Conservation (phyloP, 495 filamentous ascomycete species). For the Viridothelium virens region DNA sequence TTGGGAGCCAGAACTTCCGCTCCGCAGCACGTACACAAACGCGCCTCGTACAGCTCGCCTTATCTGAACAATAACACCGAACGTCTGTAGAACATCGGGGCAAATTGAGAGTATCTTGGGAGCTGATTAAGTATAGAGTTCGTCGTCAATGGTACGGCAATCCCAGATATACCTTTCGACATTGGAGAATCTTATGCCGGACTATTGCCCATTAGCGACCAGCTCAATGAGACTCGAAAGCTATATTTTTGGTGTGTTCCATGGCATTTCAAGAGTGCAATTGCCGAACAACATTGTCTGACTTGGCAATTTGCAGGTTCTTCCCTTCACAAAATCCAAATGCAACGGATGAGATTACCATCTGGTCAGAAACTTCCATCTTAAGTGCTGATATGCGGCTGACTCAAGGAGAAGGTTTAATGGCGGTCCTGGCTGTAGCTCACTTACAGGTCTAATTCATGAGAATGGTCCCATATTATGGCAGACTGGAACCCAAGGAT, state of each 20-base stretch:
- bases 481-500: conserved; percentile 58
- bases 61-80: conserved; percentile 9
- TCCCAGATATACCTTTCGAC: conserved; percentile 68
- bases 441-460: conserved; percentile 60
- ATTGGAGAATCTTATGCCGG: conserved; percentile 72
- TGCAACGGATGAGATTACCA: conserved; percentile 57
- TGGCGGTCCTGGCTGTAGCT: conserved; percentile 54
- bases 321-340: conserved; percentile 53
- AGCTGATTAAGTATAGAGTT: conserved; percentile 39
- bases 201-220: conserved; percentile 54
- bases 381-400: not conserved
- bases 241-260: conserved; percentile 57
- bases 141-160: conserved; percentile 55
- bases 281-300: not conserved
- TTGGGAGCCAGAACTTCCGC: not conserved
- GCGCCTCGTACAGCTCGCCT: conserved; percentile 4
- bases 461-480: conserved; percentile 73
- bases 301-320: conserved; percentile 33
- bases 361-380: conserved; percentile 55
- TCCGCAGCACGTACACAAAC: conserved; percentile 9
- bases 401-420: conserved; percentile 13
- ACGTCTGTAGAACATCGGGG: not conserved
- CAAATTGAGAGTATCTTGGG: not conserved
- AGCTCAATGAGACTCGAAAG: conserved; percentile 45
- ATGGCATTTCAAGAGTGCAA: not conserved